Base-by-base conservation (phyloP, 2,329 filamentous ascomycete genomes). In the Thielaviopsis euricoi region DNA sequence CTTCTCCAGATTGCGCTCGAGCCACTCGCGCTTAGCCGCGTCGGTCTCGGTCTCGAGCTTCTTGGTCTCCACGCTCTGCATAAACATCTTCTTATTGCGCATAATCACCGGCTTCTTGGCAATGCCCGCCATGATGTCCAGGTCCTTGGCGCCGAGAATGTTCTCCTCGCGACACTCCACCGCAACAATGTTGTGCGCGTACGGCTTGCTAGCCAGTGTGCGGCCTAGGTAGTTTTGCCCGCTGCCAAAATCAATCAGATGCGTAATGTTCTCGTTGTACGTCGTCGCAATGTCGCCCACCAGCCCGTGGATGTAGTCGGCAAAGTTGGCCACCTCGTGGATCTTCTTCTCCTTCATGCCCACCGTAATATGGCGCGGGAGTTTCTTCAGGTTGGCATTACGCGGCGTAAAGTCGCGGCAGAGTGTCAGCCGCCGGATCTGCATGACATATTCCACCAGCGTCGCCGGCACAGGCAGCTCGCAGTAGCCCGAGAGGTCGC, bases 311-410 rank as follows among this genome's bases (percentile, higher is more conserved):
- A 97, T 80, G 65, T 91, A 97, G 62, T 80, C 79, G n/a, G 91
- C 86, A 66, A 97, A 96, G 66, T 93, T 83, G 60, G 83, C 80
- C 33, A 97, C 93, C 72, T 98, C 93, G 66, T 98, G 93, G 1
- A 88, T 78, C 71, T 98, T 98, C 69, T 98, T 98, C 19, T 86
- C 81, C 62, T 89, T 95, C 93, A 98, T 98, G 3, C 93, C 93
- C 15, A 95, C 79, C 0, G 87, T 80, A 17, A 95, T 80, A 63
- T 85, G 79, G 53, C 81, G 78, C 2, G 88, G 82, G 22, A 95
- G 68, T 63, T 76, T 75, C 5, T 79, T 74, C 58, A 79, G 71
- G 58, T 75, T 74, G 51, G 70, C 67, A 58, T 70, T 67, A 15
- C 65, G 66, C 0, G 74, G 68, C 1, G 69, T 65, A 58, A 87